phyloP scores from a whole-genome alignment of 139 green algal species.

The Bryopsis sp. region DNA sequence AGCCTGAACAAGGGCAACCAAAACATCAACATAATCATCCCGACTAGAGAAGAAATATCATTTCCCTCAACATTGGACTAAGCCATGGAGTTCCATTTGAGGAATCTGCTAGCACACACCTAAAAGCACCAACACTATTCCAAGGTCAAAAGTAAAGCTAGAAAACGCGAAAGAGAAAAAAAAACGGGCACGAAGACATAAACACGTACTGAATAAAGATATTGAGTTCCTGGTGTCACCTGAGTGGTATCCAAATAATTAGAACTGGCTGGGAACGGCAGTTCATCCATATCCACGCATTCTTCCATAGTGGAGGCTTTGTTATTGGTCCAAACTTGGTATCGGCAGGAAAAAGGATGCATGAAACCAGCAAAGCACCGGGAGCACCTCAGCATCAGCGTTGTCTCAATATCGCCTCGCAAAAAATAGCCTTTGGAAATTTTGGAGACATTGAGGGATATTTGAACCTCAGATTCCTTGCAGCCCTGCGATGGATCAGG shows the following conservation, averaged over 20 bases:
- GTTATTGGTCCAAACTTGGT: slow-evolving; percentile 2
- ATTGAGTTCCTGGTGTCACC: too few species aligned
- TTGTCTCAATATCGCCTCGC: background rate
- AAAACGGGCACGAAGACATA: too few species aligned
- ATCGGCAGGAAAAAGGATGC: background rate
- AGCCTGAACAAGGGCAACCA: too few species aligned
- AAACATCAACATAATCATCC: too few species aligned
- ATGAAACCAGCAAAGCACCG: background rate
- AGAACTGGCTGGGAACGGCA: background rate
- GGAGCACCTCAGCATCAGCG: background rate
- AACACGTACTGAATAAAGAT: too few species aligned
- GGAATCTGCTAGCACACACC: too few species aligned
- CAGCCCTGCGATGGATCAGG: background rate
- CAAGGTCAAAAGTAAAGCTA: too few species aligned
- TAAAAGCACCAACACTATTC: too few species aligned
- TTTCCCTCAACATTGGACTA: too few species aligned
- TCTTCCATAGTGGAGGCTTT: slow-evolving; percentile 1
- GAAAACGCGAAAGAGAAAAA: too few species aligned
- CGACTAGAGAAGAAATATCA: too few species aligned
- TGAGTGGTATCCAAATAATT: slow-evolving; percentile 7
- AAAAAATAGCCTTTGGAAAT: background rate
- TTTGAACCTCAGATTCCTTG: background rate
- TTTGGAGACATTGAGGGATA: background rate
- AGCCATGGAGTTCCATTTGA: too few species aligned
- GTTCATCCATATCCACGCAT: slow-evolving; percentile 1